Evolutionary conservation across 371 early-diverging fungal species (phyloP).

Genomic region (Mucor irregularis): DNA sequence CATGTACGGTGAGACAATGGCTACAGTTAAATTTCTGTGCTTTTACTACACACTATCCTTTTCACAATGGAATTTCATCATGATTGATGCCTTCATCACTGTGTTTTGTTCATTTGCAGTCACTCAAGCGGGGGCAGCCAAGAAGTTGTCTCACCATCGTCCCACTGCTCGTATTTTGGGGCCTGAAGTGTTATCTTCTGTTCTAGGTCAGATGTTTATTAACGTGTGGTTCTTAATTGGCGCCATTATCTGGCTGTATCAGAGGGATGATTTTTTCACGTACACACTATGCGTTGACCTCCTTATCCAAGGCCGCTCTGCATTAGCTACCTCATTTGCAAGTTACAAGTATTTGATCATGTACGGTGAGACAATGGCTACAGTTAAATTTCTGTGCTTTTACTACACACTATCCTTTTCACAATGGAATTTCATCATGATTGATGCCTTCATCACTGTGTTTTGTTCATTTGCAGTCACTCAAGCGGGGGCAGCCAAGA

Average conservation of each 20-base stretch:
- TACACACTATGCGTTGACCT: slow-evolving; percentile 76
- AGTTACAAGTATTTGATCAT: slow-evolving; percentile 75
- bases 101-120: slow-evolving; percentile 68
- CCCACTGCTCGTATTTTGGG: slow-evolving; percentile 78
- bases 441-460: slow-evolving; percentile 70
- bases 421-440: slow-evolving; percentile 71
- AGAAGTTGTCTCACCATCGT: slow-evolving; percentile 50
- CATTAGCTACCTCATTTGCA: slow-evolving; percentile 74
- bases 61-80: slow-evolving; percentile 70
- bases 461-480: slow-evolving; percentile 71
- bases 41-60: slow-evolving; percentile 55
- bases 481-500: slow-evolving; percentile 53
- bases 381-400: slow-evolving; percentile 57
- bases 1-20: slow-evolving; percentile 76
- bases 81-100: slow-evolving; percentile 70
- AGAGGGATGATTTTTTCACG: slow-evolving; percentile 63
- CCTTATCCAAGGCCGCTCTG: slow-evolving; percentile 69
- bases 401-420: slow-evolving; percentile 59
- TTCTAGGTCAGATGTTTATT: slow-evolving; percentile 66
- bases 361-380: slow-evolving; percentile 75
- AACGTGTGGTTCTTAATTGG: slow-evolving; percentile 59
- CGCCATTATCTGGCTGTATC: slow-evolving; percentile 56
- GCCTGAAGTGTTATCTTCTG: slow-evolving; percentile 65
- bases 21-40: slow-evolving; percentile 53
- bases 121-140: slow-evolving; percentile 61